Percentiles rank a stretch among this genome's conserved stretches.
Evolutionary conservation across 345 rosid genomes (phyloP).

Genomic region (Arabidopsis thaliana): DNA sequence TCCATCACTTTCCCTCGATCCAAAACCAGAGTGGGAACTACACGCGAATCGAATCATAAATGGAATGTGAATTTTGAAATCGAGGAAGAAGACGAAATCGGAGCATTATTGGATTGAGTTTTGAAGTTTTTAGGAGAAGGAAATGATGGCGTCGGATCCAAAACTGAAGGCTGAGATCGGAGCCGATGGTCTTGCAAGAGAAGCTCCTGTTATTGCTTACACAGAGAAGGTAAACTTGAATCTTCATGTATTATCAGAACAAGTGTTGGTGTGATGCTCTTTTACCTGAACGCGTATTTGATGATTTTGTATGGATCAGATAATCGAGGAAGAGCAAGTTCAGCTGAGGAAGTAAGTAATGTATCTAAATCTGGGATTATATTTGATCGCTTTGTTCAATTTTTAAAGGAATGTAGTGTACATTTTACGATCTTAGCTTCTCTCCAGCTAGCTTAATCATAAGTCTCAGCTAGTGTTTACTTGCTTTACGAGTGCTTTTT

Average conservation of each 20-base stretch:
- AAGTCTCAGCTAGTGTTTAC: no score
- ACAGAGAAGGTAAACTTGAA: conserved; percentile 71
- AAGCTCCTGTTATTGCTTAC: conserved; percentile 86
- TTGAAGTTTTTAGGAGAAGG: conserved; percentile 21
- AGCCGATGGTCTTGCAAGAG: conserved; percentile 83
- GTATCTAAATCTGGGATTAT: neutral
- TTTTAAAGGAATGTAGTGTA: neutral
- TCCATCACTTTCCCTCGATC: conserved; percentile 36
- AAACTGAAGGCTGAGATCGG: conserved; percentile 79
- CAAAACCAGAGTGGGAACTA: conserved; percentile 5
- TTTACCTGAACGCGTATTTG: conserved; percentile 24
- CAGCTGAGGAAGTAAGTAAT: conserved; percentile 72
- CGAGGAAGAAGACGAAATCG: conserved; percentile 22
- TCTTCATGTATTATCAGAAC: neutral
- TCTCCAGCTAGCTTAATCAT: no score
- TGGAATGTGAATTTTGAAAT: conserved; percentile 22
- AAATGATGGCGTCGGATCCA: conserved; percentile 65
- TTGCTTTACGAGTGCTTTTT: no score
- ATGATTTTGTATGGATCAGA: conserved; percentile 48
- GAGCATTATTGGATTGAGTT: neutral
- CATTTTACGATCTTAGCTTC: no score
- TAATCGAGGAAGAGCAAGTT: conserved; percentile 84
- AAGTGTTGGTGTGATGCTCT: neutral
- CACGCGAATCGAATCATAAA: neutral
- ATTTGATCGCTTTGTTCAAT: neutral